A percentile compares a stretch with the other conserved stretches of the same genome.
phyloP scores from a whole-genome alignment of 768 basidiomycete genomes.

The Podaxis sp. region DNA sequence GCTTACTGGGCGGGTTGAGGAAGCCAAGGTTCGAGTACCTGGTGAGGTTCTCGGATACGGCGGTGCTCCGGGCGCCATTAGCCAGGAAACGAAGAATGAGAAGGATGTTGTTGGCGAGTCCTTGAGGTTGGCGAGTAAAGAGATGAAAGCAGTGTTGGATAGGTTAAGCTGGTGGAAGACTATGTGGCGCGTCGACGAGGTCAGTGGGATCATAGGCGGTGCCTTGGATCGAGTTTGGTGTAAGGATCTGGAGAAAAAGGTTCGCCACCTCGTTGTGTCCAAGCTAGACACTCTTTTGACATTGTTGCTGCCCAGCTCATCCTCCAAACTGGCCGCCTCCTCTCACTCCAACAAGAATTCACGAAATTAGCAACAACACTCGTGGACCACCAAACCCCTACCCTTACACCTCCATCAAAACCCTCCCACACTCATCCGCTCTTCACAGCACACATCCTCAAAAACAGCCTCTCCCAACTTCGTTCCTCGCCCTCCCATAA shows the following conservation, averaged over 20 bases:
- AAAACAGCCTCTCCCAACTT: constrained; percentile 58
- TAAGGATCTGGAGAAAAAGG: constrained; percentile 50
- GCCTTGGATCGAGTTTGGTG: constrained; percentile 44
- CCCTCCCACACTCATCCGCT: constrained; percentile 18
- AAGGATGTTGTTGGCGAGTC: constrained; percentile 34
- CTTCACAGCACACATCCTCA: constrained; percentile 53
- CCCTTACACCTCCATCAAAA: background rate
- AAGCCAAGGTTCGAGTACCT: constrained; percentile 34
- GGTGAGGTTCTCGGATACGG: constrained; percentile 34
- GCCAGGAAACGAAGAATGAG: constrained; percentile 9
- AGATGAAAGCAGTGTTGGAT: constrained; percentile 40
- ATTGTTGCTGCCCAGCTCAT: constrained; percentile 46
- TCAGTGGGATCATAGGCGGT: constrained; percentile 34
- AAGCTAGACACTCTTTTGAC: background rate
- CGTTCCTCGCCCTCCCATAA: constrained; percentile 42
- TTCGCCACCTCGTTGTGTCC: constrained; percentile 21
- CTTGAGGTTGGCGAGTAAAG: constrained; percentile 33
- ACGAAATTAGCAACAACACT: constrained; percentile 41
- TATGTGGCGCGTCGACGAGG: constrained; percentile 46
- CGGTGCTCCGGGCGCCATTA: background rate
- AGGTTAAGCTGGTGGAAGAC: constrained; percentile 47
- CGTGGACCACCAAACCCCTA: constrained; percentile 1
- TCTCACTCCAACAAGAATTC: constrained; percentile 43
- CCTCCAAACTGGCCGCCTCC: constrained; percentile 61
- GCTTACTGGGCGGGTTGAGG: constrained; percentile 39